phyloP scores from a whole-genome alignment of 257 asterid species.

The Rehmannia glutinosa region DNA sequence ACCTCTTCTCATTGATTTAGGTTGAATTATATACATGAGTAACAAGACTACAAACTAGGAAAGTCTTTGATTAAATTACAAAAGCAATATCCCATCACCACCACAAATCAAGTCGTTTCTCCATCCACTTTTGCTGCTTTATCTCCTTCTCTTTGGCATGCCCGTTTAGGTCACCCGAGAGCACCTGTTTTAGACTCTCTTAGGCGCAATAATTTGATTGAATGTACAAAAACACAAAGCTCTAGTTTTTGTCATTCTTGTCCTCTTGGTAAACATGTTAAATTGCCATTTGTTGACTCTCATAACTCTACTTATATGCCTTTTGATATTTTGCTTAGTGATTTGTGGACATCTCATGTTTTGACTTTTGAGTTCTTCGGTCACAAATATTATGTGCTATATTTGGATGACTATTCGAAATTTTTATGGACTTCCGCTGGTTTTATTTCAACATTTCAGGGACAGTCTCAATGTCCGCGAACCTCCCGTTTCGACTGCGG shows the following conservation, averaged over 20 bases:
- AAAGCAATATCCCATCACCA: too few relatives aligned
- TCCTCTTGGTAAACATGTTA: not conserved
- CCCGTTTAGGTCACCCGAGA: not conserved
- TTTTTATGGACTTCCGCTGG: not conserved
- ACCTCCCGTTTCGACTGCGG: not conserved
- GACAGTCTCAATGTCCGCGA: not conserved
- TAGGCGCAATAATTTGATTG: not conserved
- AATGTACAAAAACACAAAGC: not conserved
- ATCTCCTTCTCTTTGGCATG: not conserved
- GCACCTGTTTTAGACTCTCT: not conserved
- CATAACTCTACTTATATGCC: not conserved
- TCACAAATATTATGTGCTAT: too few relatives aligned
- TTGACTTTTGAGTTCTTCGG: too few relatives aligned
- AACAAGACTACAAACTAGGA: too few relatives aligned
- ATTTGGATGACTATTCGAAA: not conserved
- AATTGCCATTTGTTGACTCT: not conserved
- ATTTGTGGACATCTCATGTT: too few relatives aligned
- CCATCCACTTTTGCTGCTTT: not conserved
- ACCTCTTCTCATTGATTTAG: too few relatives aligned
- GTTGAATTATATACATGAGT: too few relatives aligned
- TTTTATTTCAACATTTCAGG: too few relatives aligned
- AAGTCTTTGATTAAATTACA: too few relatives aligned
- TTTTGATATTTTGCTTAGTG: too few relatives aligned
- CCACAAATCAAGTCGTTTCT: too few relatives aligned
- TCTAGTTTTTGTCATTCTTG: not conserved